Evolutionary conservation across 192 early-diverging fungal genomes (phyloP).

Genomic region (Backusella mclennaniae): DNA sequence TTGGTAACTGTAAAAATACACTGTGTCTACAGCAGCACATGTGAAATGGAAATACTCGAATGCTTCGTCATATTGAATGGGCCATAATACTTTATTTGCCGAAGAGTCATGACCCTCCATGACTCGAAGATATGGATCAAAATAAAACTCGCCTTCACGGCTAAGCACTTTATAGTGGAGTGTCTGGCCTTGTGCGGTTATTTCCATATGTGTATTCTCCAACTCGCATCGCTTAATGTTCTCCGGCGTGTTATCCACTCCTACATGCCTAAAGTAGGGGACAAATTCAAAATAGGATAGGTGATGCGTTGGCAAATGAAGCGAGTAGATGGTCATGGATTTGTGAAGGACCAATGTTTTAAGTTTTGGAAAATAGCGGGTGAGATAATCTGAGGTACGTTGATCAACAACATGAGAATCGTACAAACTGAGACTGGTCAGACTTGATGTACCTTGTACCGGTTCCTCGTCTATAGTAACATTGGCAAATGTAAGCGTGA

Average conservation of each 20-base stretch:
- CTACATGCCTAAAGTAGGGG: neutral
- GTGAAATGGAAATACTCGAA: neutral
- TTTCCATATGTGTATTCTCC: neutral
- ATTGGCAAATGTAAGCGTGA: neutral
- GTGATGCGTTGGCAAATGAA: neutral
- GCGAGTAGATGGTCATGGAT: neutral
- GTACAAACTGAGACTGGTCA: neutral
- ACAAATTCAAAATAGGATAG: neutral
- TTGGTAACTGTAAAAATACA: neutral
- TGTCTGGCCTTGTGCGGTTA: neutral
- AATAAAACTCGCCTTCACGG: neutral
- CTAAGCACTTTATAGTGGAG: neutral
- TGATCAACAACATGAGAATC: neutral
- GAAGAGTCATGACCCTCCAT: neutral
- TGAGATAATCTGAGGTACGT: neutral
- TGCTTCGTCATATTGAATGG: neutral
- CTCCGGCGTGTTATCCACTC: neutral
- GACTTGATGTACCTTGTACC: neutral
- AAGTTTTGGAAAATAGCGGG: neutral
- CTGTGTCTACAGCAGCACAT: neutral
- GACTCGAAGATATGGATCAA: neutral
- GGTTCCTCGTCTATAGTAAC: neutral
- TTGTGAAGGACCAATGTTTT: neutral
- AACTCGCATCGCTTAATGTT: neutral
- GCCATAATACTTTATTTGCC: neutral